Base-by-base conservation (phyloP, 2,329 filamentous ascomycete genomes). In the Lasiodiplodia hormozganensis region DNA sequence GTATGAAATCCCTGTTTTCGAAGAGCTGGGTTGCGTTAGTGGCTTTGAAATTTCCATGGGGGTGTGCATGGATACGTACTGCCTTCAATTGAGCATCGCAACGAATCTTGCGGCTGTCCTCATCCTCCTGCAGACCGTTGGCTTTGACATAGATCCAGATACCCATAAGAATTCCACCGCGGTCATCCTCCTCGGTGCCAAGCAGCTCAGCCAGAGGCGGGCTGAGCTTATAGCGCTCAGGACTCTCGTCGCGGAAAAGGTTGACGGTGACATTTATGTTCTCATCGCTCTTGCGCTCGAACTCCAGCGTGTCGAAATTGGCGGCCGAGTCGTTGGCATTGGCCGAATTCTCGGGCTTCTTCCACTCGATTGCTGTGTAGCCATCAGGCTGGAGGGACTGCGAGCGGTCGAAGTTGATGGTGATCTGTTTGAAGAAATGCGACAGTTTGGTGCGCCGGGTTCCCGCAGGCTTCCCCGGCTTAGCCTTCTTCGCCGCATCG, bases 111-210 rank as follows among this genome's bases (percentile, higher is more conserved):
- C 96, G 88, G 83, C 96, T 96, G 78, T 99, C 96, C 70, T 98
- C 95, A 72, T 97, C 94, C 77, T 97, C 95, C 78, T 97, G 93
- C 57, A 99, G 84, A 21, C 90, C 90, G 84, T 92, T 92, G 23
- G 92, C 86, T 73, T 93, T 90, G 72, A 97, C 92, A 75, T 99
- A 99, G 77, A 97, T 94, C 93, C 94, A 99, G 38, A 99, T 87
- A 16, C 92, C 94, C 85, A 96, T 92, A 34, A 97, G 89, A 7
- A 94, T 91, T 70, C 96, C 94, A 49, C 93, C 91, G 36, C 94
- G 90, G 34, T 96, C 95, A 62, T 93, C 95, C 79, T 97, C 93
- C 60, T 89, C 86, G 75, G 92, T 92, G 75, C 97, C 96, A 21
- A 98, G 85, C 16, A 98, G 87, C 62, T 96, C 92, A 12, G 93